phyloP scores from a whole-genome alignment of 2,329 filamentous ascomycete species.

The Claviceps sp. region DNA sequence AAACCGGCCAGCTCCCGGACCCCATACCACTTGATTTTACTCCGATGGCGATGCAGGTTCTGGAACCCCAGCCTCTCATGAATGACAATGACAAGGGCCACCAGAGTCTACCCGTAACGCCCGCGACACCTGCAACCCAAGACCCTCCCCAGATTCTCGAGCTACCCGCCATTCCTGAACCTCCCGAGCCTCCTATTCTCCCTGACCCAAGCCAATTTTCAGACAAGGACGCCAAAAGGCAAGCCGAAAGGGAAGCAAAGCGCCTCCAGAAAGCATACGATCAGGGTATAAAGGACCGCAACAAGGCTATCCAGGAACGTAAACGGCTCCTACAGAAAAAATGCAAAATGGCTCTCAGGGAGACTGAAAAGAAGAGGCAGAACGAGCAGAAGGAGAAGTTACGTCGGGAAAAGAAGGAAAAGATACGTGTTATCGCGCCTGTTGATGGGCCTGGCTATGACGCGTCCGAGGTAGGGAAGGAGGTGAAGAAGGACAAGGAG shows the following conservation, averaged over 20 bases:
- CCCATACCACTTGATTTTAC: too few species aligned
- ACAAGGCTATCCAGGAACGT: conserved; percentile 47
- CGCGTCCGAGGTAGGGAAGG: too few species aligned
- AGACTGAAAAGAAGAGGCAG: conserved; percentile 27
- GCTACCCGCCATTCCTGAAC: conserved; percentile 30
- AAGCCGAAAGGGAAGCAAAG: conserved; percentile 55
- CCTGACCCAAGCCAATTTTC: conserved; percentile 45
- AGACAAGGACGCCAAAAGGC: conserved; percentile 52
- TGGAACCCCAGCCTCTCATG: conserved; percentile 26
- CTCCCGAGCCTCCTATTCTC: conserved; percentile 30
- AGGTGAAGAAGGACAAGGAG: conserved; percentile 11
- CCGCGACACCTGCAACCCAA: neutral
- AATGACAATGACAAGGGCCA: neutral
- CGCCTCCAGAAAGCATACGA: conserved; percentile 51
- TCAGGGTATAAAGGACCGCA: conserved; percentile 51
- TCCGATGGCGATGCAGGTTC: conserved; percentile 16
- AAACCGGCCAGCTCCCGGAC: neutral
- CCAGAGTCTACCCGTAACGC: neutral
- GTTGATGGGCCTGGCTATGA: too few species aligned
- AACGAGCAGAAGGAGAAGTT: conserved; percentile 26
- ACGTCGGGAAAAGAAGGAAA: conserved; percentile 12
- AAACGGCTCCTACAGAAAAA: conserved; percentile 31
- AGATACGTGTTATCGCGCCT: neutral
- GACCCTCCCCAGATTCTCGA: conserved; percentile 9
- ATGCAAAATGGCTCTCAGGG: conserved; percentile 21